Evolutionary conservation across 768 basidiomycete genomes (phyloP).

Genomic region (Cantharellus anzutake): DNA sequence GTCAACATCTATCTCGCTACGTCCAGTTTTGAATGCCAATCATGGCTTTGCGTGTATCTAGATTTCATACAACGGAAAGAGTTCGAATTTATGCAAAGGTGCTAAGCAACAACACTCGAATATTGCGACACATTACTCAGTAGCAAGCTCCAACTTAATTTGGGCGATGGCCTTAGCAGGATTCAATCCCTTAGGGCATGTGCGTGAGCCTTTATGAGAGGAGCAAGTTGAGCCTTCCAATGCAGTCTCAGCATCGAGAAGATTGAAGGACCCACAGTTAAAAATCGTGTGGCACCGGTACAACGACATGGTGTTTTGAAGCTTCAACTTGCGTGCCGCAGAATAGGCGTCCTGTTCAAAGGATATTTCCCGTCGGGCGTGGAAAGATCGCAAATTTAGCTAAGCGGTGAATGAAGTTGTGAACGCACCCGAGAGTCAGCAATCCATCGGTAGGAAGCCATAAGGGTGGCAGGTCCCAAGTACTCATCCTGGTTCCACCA

Average conservation of each 20-base stretch:
- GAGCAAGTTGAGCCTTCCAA: background rate
- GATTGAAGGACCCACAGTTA: constrained; percentile 41
- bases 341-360: constrained; percentile 46
- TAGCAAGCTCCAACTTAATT: constrained; percentile 80
- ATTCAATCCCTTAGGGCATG: constrained; percentile 95
- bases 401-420: background rate
- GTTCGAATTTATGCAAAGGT: too few relatives aligned
- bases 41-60: too few relatives aligned
- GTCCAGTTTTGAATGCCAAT: too few relatives aligned
- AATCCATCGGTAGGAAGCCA: constrained; percentile 97
- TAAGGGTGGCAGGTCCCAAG: constrained; percentile 87
- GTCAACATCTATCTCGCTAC: too few relatives aligned
- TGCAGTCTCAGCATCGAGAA: background rate
- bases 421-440: constrained; percentile 73
- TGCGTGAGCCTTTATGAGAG: constrained; percentile 45
- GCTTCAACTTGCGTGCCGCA: constrained; percentile 66
- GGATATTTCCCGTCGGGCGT: background rate
- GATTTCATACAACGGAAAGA: too few relatives aligned
- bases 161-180: constrained; percentile 81
- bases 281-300: constrained; percentile 99
- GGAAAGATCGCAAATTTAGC: background rate
- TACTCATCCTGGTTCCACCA: constrained; percentile 99
- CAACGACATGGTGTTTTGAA: constrained; percentile 91
- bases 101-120: too few relatives aligned
- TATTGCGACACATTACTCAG: constrained; percentile 24